Evolutionary conservation across 495 filamentous ascomycete genomes (phyloP), one percentile per base, ranked within the genome.

Genomic region (Aspergillus bertholletiae): DNA sequence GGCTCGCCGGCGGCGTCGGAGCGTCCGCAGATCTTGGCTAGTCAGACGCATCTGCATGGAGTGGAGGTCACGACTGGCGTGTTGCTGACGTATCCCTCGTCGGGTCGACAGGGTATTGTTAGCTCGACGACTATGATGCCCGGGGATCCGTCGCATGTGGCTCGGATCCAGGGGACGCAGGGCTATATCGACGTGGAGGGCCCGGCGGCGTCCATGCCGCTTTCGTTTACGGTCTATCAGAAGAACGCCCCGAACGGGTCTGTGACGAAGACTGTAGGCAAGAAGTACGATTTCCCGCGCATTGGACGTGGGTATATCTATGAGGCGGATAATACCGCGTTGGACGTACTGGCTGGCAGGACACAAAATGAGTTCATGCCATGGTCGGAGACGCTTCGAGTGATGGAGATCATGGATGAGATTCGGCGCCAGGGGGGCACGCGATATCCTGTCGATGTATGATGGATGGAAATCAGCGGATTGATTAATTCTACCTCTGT

Each of bases 331-430:
- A 58, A 60, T 24, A 58, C 53, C 23, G 59, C 64, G 0, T 49
- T 64, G 44, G 64, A 67, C 60, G 53, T 62, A 39, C 28, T 62
- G 20, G 48, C 18, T 2, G 59, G 54, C 11, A 44, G 50, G 23
- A 57, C 47, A 49, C 57, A 67, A 51, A 67, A 59, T 41, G 22
- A 7, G 11, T 49, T 60, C 9, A 55, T 60, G 46, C 56, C 61
- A 5, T 62, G 55, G 59, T 45, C 48, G 22, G 59, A 60, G 40
- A 56, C 61, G 3, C 9, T 67, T 7, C 53, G 53, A 20, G 46
- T 67, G 1, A 60, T 64, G 59, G 61, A 59, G 9, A 55, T 67
- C 13, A 64, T 64, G 64, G 64, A 64, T 51, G 2, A 26, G 47
- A 21, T 34, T 49, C 5, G 47, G 22, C 34, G 26, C 8, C 26